A percentile compares a stretch with the other conserved stretches of the same genome.
Conservation (phyloP, 2,329 filamentous ascomycete genomes). For the Aspergillus oerlinghausenensis region DNA sequence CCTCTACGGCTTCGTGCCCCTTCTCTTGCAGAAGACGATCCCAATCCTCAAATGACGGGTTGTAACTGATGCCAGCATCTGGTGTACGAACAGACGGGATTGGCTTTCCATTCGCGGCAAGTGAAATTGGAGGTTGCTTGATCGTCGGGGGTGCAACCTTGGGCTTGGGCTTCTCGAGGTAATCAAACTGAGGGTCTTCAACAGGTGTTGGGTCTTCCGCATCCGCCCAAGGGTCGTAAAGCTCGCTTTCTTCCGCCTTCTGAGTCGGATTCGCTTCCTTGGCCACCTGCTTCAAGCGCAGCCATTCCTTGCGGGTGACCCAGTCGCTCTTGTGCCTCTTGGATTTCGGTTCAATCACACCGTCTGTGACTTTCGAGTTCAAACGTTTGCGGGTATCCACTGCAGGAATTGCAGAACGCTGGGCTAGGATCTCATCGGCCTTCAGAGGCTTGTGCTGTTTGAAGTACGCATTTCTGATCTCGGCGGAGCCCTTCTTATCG, state of each 20-base stretch:
- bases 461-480: slow-evolving; percentile 60
- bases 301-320: slow-evolving; percentile 79
- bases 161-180: slow-evolving; percentile 61
- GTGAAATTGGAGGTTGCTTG: slow-evolving; percentile 70
- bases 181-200: slow-evolving; percentile 56
- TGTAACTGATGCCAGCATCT: slow-evolving; percentile 82
- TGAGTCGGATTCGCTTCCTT: slow-evolving; percentile 54
- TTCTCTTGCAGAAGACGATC: slow-evolving; percentile 69
- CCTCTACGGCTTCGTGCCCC: slow-evolving; percentile 71
- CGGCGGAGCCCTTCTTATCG: slow-evolving; percentile 67
- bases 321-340: slow-evolving; percentile 77
- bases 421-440: slow-evolving; percentile 84
- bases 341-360: slow-evolving; percentile 59
- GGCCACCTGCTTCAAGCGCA: slow-evolving; percentile 72
- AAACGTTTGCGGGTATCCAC: slow-evolving; percentile 74
- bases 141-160: slow-evolving; percentile 71
- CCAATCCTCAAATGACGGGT: slow-evolving; percentile 83
- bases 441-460: slow-evolving; percentile 75
- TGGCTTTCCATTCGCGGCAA: slow-evolving; percentile 75
- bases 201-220: slow-evolving; percentile 38
- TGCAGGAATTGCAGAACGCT: slow-evolving; percentile 75
- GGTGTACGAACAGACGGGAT: slow-evolving; percentile 76
- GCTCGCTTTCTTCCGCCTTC: slow-evolving; percentile 53
- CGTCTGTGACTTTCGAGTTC: slow-evolving; percentile 65
- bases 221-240: slow-evolving; percentile 75